A percentile compares a stretch with the other conserved stretches of the same genome.
Conservation (phyloP, 345 rosid genomes). For the Melaleuca quinquenervia region DNA sequence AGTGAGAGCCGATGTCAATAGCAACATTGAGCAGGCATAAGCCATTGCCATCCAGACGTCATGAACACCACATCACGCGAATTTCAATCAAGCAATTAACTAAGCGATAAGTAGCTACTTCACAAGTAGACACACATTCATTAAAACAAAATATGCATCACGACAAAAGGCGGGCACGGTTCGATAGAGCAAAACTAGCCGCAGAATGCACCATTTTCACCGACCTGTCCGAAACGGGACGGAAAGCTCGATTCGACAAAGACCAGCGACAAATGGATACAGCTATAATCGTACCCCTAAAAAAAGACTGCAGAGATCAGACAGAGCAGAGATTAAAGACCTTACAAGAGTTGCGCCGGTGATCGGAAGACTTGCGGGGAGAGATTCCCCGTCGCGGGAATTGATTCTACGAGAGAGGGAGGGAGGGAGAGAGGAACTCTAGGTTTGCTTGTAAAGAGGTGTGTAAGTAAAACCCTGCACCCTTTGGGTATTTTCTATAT, state of each 20-base stretch:
- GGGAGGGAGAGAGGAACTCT: neutral
- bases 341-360: neutral
- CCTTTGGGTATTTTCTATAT: neutral
- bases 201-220: too few relatives aligned
- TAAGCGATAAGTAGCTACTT: neutral
- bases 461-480: neutral
- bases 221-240: neutral
- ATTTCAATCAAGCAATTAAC: neutral
- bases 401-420: too few relatives aligned
- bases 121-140: too few relatives aligned
- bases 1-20: neutral
- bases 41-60: neutral
- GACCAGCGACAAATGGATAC: neutral
- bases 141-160: neutral
- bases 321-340: neutral
- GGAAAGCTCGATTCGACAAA: neutral
- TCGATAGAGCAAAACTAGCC: too few relatives aligned
- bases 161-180: neutral
- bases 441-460: neutral
- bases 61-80: neutral
- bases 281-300: neutral
- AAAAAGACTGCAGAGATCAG: neutral
- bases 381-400: neutral
- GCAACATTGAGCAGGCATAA: neutral
- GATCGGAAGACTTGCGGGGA: neutral